A percentile compares a stretch with the other conserved stretches of the same genome.
phyloP scores from a whole-genome alignment of 2,329 filamentous ascomycete genomes.

The Paecilomyces niveus region DNA sequence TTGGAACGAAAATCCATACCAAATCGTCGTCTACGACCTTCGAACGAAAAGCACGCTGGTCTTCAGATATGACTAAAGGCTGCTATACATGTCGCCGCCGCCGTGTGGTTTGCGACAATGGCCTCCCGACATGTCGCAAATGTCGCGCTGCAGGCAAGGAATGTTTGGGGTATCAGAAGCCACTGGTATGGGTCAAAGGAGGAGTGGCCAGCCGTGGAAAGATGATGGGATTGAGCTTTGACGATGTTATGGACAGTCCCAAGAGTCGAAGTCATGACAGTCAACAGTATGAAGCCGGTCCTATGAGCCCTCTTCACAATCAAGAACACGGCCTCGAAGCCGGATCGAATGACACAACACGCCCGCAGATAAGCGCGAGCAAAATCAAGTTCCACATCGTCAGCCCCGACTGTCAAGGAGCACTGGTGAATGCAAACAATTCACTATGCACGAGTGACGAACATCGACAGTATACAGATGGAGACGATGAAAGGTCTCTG shows the following conservation, averaged over 20 bases:
- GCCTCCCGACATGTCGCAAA: slow-evolving; percentile 35
- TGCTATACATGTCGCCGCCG: slow-evolving; percentile 40
- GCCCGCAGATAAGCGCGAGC: neutral
- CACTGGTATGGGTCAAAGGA: slow-evolving; percentile 36
- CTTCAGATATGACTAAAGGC: slow-evolving; percentile 30
- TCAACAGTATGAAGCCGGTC: neutral
- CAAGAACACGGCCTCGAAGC: slow-evolving; percentile 6
- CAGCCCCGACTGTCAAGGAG: neutral
- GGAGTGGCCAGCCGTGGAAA: slow-evolving; percentile 39
- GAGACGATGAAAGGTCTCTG: slow-evolving; percentile 2
- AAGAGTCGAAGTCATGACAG: neutral
- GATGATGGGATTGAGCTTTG: slow-evolving; percentile 48
- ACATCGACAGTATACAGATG: neutral
- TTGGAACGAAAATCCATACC: neutral
- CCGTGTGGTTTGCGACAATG: slow-evolving; percentile 38
- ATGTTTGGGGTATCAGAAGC: slow-evolving; percentile 37
- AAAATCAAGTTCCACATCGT: neutral
- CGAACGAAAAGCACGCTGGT: neutral
- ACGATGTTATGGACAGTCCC: slow-evolving; percentile 21
- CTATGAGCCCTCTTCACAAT: neutral
- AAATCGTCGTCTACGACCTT: neutral
- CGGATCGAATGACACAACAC: neutral
- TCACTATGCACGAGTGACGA: neutral
- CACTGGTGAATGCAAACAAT: neutral
- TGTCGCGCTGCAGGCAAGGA: slow-evolving; percentile 36